Conservation (phyloP, 352 stramenopile species). For the Phytopythium vexans region DNA sequence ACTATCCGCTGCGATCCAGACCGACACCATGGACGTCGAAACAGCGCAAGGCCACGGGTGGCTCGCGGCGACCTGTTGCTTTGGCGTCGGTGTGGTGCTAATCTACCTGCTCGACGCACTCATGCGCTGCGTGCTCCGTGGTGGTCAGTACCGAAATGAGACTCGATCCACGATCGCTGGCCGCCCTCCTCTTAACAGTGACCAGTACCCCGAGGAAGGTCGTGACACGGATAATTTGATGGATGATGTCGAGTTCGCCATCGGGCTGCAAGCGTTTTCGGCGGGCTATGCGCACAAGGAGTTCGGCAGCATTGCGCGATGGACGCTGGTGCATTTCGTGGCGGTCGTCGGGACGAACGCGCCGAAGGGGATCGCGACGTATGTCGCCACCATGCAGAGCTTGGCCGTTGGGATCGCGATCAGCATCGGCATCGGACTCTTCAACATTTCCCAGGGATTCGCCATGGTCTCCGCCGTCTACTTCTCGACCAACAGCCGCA, state of each 20-base stretch:
- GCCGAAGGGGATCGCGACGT: slow-evolving; percentile 94
- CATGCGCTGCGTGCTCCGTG: slow-evolving; percentile 23
- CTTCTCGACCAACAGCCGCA: slow-evolving; percentile 92
- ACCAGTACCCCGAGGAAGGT: slow-evolving; percentile 18
- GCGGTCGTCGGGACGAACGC: slow-evolving; percentile 94
- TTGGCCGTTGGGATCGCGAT: slow-evolving; percentile 88
- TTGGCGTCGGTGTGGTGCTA: slow-evolving; percentile 77
- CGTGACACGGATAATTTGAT: slow-evolving; percentile 11
- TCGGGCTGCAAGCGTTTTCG: too few relatives aligned
- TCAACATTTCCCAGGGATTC: slow-evolving; percentile 97
- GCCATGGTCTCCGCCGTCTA: slow-evolving; percentile 95
- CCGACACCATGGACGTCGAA: slow-evolving; percentile 20
- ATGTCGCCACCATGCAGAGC: slow-evolving; percentile 89
- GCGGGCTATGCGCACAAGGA: too few relatives aligned
- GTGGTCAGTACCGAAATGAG: too few relatives aligned
- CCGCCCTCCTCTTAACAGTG: slow-evolving; percentile 27
- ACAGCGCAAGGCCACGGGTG: slow-evolving; percentile 52
- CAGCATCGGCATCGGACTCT: slow-evolving; percentile 93
- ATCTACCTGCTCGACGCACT: slow-evolving; percentile 47
- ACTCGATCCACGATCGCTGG: slow-evolving; percentile 15
- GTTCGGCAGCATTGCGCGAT: slow-evolving; percentile 17
- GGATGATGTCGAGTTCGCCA: slow-evolving; percentile 27
- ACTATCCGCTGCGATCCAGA: slow-evolving; percentile 32
- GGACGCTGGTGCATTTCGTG: slow-evolving; percentile 87
- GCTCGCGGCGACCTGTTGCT: slow-evolving; percentile 77